Conservation (phyloP, 2,329 filamentous ascomycete genomes). For the Nigrospora osmanthi region DNA sequence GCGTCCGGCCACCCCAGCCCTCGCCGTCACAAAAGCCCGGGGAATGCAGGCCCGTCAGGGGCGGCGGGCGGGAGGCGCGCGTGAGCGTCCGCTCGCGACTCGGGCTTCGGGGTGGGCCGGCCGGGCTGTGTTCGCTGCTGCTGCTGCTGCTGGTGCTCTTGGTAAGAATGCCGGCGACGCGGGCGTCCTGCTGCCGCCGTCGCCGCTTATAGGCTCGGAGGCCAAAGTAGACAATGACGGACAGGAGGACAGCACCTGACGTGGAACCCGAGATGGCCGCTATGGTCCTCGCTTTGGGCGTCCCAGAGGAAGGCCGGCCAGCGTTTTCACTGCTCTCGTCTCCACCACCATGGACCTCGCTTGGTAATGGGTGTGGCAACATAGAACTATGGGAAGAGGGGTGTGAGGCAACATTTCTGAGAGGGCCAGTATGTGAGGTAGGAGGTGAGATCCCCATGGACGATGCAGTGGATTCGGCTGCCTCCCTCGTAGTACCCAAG, state of each 20-base stretch:
- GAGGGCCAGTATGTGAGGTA: too few species aligned
- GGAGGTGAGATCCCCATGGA: too few species aligned
- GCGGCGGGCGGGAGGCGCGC: conserved; percentile 14
- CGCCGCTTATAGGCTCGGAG: conserved; percentile 13
- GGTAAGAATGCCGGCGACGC: conserved; percentile 5
- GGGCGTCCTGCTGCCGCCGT: conserved; percentile 8
- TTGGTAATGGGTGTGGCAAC: too few species aligned
- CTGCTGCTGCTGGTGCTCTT: too few species aligned
- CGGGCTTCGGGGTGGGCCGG: not conserved
- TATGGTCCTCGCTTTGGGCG: conserved; percentile 8
- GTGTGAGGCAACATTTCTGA: too few species aligned
- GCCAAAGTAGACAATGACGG: conserved; percentile 12
- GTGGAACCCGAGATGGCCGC: conserved; percentile 15
- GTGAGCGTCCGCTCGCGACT: conserved; percentile 8
- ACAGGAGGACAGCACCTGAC: conserved; percentile 14
- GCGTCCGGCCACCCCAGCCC: too few species aligned
- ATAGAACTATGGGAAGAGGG: too few species aligned
- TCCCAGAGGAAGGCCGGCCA: not conserved
- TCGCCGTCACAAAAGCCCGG: too few species aligned
- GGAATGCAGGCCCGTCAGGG: not conserved
- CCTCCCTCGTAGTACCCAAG: not conserved
- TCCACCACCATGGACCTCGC: too few species aligned
- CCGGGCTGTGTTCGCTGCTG: too few species aligned
- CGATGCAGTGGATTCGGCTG: too few species aligned
- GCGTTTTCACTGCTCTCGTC: too few species aligned